Conservation (phyloP, 352 stramenopile species). For the Stephanocyclus meneghinianus region DNA sequence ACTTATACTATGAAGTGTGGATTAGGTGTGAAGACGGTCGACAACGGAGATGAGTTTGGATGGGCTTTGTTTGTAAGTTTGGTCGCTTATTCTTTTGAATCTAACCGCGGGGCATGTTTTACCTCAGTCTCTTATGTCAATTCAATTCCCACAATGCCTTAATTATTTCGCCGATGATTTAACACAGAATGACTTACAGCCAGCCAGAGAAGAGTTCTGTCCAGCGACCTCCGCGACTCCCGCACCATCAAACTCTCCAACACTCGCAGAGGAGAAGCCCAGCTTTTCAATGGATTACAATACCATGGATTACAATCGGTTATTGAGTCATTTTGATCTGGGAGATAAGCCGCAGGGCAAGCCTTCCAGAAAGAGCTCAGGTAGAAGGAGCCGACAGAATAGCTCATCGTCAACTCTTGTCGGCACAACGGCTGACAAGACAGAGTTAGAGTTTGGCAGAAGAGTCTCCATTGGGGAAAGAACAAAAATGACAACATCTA, state of each 20-base stretch:
- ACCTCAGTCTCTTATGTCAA: neutral
- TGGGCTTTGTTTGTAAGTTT: conserved; percentile 53
- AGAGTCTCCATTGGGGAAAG: neutral
- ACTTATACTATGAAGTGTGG: conserved; percentile 53
- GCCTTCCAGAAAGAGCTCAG: neutral
- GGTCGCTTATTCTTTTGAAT: neutral
- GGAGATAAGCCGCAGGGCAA: neutral
- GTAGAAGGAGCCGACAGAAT: neutral
- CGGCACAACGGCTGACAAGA: neutral
- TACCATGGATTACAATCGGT: conserved; percentile 18
- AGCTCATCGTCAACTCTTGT: neutral
- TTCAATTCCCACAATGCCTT: neutral
- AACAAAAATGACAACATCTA: neutral
- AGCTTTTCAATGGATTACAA: conserved; percentile 14
- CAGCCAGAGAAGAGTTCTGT: conserved; percentile 45
- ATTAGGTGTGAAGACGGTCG: conserved; percentile 25
- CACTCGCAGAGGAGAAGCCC: neutral
- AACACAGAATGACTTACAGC: conserved; percentile 26
- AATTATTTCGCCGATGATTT: neutral
- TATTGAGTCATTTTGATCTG: conserved; percentile 16
- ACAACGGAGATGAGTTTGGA: conserved; percentile 45
- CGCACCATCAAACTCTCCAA: conserved; percentile 4
- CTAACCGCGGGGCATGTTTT: neutral
- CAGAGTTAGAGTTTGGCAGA: neutral
- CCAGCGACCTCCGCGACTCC: conserved; percentile 15